phyloP scores from a whole-genome alignment of 371 early-diverging fungal species.

The Haplosporangium sp. region DNA sequence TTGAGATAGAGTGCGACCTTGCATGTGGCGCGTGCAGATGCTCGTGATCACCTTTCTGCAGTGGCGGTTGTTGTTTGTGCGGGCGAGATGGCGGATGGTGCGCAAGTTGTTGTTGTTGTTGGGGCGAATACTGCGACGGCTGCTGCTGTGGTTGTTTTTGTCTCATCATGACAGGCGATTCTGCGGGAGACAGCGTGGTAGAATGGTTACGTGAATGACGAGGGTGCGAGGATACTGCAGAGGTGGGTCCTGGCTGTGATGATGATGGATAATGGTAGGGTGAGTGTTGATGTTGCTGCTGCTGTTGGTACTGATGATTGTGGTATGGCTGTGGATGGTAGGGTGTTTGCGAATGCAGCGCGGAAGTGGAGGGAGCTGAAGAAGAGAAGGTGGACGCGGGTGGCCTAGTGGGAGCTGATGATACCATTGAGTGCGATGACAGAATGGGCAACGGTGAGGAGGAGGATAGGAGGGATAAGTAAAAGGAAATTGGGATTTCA shows the following conservation, averaged over 20 bases:
- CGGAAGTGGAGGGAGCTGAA: conserved; percentile 11
- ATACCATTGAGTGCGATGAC: not conserved
- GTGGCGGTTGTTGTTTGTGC: conserved; percentile 10
- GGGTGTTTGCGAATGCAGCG: conserved; percentile 5
- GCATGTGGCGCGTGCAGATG: conserved; percentile 18
- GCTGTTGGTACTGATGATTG: conserved; percentile 10
- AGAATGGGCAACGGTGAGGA: not conserved
- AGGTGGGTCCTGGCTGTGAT: not conserved
- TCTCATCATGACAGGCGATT: conserved; percentile 13
- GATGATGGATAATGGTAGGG: conserved; percentile 2
- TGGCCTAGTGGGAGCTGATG: conserved; percentile 22
- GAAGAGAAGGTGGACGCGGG: not conserved
- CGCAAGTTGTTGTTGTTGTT: conserved; percentile 6
- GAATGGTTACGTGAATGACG: conserved; percentile 12
- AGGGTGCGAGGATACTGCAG: conserved; percentile 1
- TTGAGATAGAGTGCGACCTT: conserved; percentile 11
- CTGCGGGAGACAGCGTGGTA: conserved; percentile 2
- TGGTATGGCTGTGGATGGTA: conserved; percentile 11
- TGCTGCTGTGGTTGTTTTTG: conserved; percentile 7
- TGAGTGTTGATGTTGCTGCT: conserved; percentile 5
- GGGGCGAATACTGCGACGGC: not conserved
- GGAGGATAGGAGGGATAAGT: not conserved
- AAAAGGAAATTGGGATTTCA: conserved; percentile 2
- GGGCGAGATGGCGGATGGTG: conserved; percentile 7
- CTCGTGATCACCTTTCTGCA: conserved; percentile 19